Conservation (phyloP, 345 rosid species). For the Eucalyptus pauciflora region DNA sequence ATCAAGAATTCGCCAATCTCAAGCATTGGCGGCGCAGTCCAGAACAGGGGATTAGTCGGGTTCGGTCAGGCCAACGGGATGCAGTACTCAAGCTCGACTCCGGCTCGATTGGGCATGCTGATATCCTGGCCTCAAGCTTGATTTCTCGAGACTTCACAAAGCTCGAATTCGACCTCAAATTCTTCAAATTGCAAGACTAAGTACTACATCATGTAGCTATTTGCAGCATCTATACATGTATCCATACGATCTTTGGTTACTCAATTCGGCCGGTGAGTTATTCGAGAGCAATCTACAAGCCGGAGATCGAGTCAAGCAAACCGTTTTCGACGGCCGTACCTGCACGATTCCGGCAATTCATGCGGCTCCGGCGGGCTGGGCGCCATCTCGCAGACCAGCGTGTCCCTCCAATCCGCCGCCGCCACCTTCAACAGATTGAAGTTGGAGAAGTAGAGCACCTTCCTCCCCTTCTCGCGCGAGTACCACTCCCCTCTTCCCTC, state of each 20-base stretch:
- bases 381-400: neutral
- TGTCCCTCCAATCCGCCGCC: conserved; percentile 13
- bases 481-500: conserved; percentile 3
- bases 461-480: neutral
- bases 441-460: conserved; percentile 1
- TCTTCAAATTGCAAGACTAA: neutral
- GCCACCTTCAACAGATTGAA: neutral
- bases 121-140: neutral
- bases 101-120: too few relatives aligned
- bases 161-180: neutral
- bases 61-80: too few relatives aligned
- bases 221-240: neutral
- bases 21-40: neutral
- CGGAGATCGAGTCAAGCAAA: neutral
- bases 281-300: neutral
- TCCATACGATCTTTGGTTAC: neutral
- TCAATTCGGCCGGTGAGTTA: neutral
- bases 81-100: neutral
- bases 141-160: neutral
- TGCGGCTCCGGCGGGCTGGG: neutral
- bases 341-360: conserved; percentile 1
- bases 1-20: neutral
- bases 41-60: neutral
- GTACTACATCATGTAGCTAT: neutral
- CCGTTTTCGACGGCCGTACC: neutral